Conservation (phyloP, 805 yeast genomes). For the Starmerella powellii region DNA sequence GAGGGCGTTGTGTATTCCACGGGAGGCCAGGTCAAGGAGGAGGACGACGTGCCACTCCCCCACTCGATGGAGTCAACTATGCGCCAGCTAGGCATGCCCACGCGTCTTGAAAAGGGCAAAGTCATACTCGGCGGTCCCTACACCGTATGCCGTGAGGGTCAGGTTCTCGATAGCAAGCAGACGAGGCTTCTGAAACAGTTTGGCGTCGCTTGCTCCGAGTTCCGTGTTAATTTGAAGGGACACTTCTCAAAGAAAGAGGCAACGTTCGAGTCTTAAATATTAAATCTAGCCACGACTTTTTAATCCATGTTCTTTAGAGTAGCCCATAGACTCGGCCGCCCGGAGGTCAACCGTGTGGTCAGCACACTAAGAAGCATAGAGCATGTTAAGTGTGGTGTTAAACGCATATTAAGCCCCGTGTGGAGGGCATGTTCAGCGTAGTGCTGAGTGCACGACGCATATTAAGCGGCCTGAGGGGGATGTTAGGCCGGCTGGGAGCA, state of each 20-base stretch:
- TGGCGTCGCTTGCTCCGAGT: slow-evolving; percentile 88
- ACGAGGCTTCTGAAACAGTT: slow-evolving; percentile 86
- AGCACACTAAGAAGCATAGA: too few relatives aligned
- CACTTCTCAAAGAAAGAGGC: slow-evolving; percentile 47
- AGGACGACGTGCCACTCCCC: slow-evolving; percentile 93
- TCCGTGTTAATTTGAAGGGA: slow-evolving; percentile 68
- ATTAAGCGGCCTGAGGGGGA: too few relatives aligned
- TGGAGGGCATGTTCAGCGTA: too few relatives aligned
- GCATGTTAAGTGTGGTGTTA: too few relatives aligned
- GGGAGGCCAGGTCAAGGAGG: slow-evolving; percentile 81
- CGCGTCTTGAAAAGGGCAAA: slow-evolving; percentile 81
- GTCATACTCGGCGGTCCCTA: slow-evolving; percentile 64
- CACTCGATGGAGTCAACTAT: slow-evolving; percentile 90
- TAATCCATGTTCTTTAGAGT: not conserved
- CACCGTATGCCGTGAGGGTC: slow-evolving; percentile 69
- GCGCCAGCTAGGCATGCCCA: slow-evolving; percentile 84
- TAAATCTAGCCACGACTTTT: not conserved
- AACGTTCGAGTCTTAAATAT: not conserved
- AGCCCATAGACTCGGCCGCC: too few relatives aligned
- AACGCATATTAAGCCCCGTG: too few relatives aligned
- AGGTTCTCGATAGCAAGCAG: slow-evolving; percentile 74
- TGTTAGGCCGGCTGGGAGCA: too few relatives aligned
- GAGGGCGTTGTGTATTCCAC: slow-evolving; percentile 86
- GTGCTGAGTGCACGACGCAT: too few relatives aligned
- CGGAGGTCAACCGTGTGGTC: too few relatives aligned